Evolutionary conservation across 2,329 filamentous ascomycete genomes (phyloP).

Genomic region (Geosmithia morbida): DNA sequence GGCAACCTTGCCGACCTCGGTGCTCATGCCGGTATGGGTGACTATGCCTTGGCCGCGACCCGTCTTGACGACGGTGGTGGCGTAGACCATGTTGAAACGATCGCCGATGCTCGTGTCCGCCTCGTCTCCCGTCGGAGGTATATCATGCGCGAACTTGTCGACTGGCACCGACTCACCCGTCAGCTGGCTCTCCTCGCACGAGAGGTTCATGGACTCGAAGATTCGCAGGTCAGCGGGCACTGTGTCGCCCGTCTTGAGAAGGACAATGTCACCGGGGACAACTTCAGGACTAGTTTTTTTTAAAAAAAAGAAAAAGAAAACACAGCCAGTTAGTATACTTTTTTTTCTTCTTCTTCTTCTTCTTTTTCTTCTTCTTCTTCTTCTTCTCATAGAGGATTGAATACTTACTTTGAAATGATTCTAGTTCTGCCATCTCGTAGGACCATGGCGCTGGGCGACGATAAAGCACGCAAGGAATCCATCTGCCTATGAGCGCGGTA

Average conservation of each 20-base stretch:
- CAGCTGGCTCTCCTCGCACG: conserved; percentile 64
- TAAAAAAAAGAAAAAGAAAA: no score
- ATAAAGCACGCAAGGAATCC: conserved; percentile 46
- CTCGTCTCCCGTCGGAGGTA: conserved; percentile 17
- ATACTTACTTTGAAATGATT: conserved; percentile 43
- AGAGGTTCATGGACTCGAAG: conserved; percentile 63
- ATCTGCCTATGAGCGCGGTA: conserved; percentile 52
- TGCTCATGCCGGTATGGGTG: conserved; percentile 56
- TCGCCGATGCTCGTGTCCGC: conserved; percentile 52
- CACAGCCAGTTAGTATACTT: not conserved
- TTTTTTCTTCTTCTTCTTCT: not conserved
- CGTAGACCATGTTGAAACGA: conserved; percentile 61
- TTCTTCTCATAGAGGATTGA: not conserved
- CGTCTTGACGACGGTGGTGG: conserved; percentile 58
- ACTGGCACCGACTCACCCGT: conserved; percentile 65
- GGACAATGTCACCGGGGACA: conserved; percentile 57
- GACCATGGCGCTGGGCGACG: conserved; percentile 47
- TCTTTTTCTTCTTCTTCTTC: not conserved
- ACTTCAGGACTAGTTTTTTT: conserved; percentile 44
- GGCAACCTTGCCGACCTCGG: conserved; percentile 58
- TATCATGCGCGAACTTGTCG: conserved; percentile 37
- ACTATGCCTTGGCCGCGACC: conserved; percentile 62
- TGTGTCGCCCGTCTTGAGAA: conserved; percentile 57
- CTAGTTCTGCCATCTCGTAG: conserved; percentile 43
- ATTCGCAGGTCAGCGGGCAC: conserved; percentile 59